These are phyloP conservation scores for Exophiala bonariae DNA, from an alignment of 2,329 filamentous ascomycete genomes.

Conservation along the genomic window DNA sequence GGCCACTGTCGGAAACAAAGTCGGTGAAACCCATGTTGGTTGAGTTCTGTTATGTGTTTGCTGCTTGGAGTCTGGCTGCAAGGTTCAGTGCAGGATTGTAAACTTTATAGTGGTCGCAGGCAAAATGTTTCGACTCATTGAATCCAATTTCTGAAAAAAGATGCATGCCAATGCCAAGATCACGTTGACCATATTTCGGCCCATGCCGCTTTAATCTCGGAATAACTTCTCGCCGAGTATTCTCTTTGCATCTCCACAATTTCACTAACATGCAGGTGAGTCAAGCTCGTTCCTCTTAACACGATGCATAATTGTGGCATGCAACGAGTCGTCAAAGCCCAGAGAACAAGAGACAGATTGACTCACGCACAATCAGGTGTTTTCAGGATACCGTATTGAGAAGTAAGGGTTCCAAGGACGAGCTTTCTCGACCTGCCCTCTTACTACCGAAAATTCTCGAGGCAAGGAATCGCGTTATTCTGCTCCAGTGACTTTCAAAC, in stretches of 20 bases:
- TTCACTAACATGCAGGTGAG: no score
- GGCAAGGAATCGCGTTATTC: no score
- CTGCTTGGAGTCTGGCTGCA: not conserved
- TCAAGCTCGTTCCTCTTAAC: no score
- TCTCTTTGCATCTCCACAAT: no score
- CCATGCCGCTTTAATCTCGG: not conserved
- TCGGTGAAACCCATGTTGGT: conserved; percentile 66
- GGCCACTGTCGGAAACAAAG: conserved; percentile 62
- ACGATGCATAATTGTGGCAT: no score
- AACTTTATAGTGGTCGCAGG: not conserved
- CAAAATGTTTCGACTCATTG: conserved; percentile 1
- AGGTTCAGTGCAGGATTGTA: not conserved
- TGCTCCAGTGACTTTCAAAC: no score
- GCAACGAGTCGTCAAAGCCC: no score
- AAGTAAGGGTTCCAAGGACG: no score
- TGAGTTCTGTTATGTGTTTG: not conserved
- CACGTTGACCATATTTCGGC: not conserved
- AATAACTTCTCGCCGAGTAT: not conserved
- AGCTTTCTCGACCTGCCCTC: no score
- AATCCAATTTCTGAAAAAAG: conserved; percentile 3
- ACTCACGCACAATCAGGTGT: no score
- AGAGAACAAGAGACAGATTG: not conserved
- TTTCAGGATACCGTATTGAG: no score
- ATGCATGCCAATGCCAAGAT: not conserved
- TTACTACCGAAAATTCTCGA: no score